Conservation (phyloP, 2,329 filamentous ascomycete species). For the Atkinsonella texensis region DNA sequence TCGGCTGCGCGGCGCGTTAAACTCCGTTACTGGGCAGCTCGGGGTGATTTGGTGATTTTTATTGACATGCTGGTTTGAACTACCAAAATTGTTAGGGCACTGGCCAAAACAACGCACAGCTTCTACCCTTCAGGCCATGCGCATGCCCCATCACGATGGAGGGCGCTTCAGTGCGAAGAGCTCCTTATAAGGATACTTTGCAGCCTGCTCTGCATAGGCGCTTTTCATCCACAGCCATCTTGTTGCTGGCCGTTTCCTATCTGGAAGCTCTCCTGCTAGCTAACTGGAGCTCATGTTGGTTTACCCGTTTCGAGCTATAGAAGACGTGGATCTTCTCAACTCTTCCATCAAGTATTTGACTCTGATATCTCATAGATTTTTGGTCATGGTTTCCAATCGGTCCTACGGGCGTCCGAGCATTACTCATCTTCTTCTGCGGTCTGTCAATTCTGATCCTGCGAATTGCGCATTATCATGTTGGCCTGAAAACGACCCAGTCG, state of each 20-base stretch:
- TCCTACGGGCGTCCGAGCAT: slow-evolving; percentile 58
- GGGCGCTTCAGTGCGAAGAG: slow-evolving; percentile 40
- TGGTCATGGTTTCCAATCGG: slow-evolving; percentile 84
- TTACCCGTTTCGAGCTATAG: not conserved
- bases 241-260: slow-evolving; percentile 63
- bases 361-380: slow-evolving; percentile 39
- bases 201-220: slow-evolving; percentile 79
- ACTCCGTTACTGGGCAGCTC: no score
- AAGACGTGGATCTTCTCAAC: no score
- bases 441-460: slow-evolving; percentile 74
- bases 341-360: no score
- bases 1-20: no score
- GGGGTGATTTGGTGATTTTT: slow-evolving; percentile 16
- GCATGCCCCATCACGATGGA: slow-evolving; percentile 40
- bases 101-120: slow-evolving; percentile 4
- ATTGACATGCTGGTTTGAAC: slow-evolving; percentile 14
- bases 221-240: slow-evolving; percentile 65
- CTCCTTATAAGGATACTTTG: slow-evolving; percentile 75
- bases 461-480: slow-evolving; percentile 71
- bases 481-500: slow-evolving; percentile 58
- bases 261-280: slow-evolving; percentile 58
- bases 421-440: slow-evolving; percentile 63
- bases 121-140: slow-evolving; percentile 15
- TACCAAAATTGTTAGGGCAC: not conserved
- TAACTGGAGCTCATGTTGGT: slow-evolving; percentile 56